Percentiles rank a stretch among this genome's conserved stretches.
Evolutionary conservation across 768 basidiomycete genomes (phyloP).

Genomic region (Pulveroboletus sp.): DNA sequence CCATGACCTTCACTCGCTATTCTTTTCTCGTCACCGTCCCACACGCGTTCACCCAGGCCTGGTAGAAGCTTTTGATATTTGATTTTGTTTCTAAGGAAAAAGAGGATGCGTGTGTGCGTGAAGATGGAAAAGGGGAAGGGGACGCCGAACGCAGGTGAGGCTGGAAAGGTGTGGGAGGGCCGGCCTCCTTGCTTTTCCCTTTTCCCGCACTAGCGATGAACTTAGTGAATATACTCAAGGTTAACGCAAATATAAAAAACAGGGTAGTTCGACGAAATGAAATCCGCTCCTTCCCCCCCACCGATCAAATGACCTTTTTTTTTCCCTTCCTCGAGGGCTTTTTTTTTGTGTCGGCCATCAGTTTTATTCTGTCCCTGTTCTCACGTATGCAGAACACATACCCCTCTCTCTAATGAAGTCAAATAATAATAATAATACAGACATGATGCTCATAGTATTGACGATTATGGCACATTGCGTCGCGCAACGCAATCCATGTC

Average conservation of each 20-base stretch:
- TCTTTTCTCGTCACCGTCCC: neutral
- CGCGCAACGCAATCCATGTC: neutral
- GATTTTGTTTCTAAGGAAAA: slow-evolving; percentile 13
- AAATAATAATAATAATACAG: too few species aligned
- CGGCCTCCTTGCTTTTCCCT: neutral
- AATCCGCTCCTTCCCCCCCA: neutral
- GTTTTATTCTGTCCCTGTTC: neutral
- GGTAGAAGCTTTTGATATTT: slow-evolving; percentile 20
- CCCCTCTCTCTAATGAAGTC: neutral
- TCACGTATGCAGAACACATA: neutral
- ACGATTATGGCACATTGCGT: neutral
- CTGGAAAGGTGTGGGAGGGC: neutral
- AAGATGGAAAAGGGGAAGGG: neutral
- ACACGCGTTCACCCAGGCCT: neutral
- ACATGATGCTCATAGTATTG: too few species aligned
- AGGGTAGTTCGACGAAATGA: neutral
- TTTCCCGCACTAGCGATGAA: neutral
- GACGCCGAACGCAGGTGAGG: neutral
- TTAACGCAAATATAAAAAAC: slow-evolving; percentile 1
- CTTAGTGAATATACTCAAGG: slow-evolving; percentile 1
- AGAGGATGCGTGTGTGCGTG: neutral
- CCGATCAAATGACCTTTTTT: neutral
- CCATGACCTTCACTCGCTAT: neutral
- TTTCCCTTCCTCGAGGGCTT: neutral
- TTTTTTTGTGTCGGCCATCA: neutral